Conservation (phyloP, 1,139 yeast genomes). For the Pichia sp. region DNA sequence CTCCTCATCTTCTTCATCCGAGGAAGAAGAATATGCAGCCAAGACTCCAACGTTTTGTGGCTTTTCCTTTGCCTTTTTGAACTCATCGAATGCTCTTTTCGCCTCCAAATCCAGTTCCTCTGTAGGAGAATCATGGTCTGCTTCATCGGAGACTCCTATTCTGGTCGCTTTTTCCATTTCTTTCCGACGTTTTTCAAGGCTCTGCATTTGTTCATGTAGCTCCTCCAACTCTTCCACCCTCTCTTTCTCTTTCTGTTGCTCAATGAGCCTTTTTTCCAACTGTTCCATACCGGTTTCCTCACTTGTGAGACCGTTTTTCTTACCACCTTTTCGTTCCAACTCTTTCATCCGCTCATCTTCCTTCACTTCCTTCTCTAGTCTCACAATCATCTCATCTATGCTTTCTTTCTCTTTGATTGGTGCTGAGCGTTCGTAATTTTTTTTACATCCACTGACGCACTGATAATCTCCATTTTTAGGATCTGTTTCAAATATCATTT, state of each 20-base stretch:
- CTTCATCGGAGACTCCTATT: background rate
- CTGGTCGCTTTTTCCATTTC: background rate
- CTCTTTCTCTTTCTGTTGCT: constrained; percentile 68
- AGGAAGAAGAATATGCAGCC: constrained; percentile 11
- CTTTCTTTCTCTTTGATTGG: constrained; percentile 47
- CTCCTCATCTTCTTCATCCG: constrained; percentile 4
- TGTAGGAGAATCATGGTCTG: constrained; percentile 1
- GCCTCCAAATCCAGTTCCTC: constrained; percentile 33
- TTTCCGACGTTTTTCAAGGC: constrained; percentile 31
- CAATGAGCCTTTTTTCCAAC: constrained; percentile 59
- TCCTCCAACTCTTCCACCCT: constrained; percentile 60
- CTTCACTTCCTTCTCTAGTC: constrained; percentile 68
- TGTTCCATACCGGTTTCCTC: constrained; percentile 56
- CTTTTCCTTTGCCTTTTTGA: constrained; percentile 20
- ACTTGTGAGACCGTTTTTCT: constrained; percentile 19
- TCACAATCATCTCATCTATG: constrained; percentile 63
- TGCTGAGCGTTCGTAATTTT: constrained; percentile 58
- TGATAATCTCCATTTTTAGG: constrained; percentile 81
- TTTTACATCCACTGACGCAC: constrained; percentile 74
- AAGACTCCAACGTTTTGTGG: background rate
- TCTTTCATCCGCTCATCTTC: constrained; percentile 41
- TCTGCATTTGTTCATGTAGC: constrained; percentile 43
- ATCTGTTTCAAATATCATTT: constrained; percentile 75
- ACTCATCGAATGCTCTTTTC: constrained; percentile 37
- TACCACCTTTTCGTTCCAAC: constrained; percentile 15